Evolutionary conservation across 306 rosid genomes (phyloP).

Genomic region (Cucurbita moschata): DNA sequence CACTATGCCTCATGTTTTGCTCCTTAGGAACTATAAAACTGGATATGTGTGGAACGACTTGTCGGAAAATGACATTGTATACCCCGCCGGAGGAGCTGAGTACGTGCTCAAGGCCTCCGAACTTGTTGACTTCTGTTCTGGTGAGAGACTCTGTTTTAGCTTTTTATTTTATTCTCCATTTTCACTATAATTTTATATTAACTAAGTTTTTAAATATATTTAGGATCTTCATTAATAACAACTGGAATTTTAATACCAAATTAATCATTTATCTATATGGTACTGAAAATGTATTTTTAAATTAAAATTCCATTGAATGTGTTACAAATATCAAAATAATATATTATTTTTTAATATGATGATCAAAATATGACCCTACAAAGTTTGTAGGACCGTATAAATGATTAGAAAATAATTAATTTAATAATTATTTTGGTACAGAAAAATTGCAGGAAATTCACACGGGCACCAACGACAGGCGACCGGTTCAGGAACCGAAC

Average conservation of each 20-base stretch:
- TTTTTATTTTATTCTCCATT: not conserved
- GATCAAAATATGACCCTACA: too few species aligned
- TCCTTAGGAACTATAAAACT: slow-evolving; percentile 53
- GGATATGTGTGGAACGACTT: slow-evolving; percentile 88
- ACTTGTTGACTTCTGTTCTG: slow-evolving; percentile 41
- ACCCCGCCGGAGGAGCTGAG: slow-evolving; percentile 75
- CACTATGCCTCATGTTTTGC: too few species aligned
- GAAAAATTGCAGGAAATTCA: slow-evolving; percentile 43
- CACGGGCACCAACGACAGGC: slow-evolving; percentile 7
- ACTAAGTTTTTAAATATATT: too few species aligned
- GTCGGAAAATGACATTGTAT: slow-evolving; percentile 43
- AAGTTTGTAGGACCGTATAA: not conserved
- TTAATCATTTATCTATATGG: not conserved
- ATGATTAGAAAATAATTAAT: not conserved
- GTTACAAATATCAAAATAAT: too few species aligned
- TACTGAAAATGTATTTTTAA: too few species aligned
- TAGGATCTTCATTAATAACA: not conserved
- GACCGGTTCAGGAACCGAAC: slow-evolving; percentile 18
- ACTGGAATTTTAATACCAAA: too few species aligned
- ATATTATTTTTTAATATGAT: too few species aligned
- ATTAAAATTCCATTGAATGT: too few species aligned
- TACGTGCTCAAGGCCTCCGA: slow-evolving; percentile 81
- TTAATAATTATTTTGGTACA: not conserved
- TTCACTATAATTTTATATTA: too few species aligned
- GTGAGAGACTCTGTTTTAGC: slow-evolving; percentile 4